Base-by-base conservation (phyloP, 768 basidiomycete genomes). In the Dioszegia aurantiaca region DNA sequence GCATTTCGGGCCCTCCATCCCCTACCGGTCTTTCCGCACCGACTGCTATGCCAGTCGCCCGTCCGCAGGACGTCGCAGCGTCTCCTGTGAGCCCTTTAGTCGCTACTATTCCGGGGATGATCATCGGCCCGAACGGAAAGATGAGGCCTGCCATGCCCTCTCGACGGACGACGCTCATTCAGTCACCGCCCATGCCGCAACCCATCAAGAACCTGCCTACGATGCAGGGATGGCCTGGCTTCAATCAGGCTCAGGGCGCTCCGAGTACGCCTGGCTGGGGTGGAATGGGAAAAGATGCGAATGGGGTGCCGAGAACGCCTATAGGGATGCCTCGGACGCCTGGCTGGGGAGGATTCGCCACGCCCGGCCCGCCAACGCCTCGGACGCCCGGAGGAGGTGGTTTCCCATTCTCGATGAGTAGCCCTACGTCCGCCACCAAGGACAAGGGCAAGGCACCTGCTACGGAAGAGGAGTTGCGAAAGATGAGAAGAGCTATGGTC, bases 161-260 rank as follows among this genome's bases (percentile, higher is more conserved):
- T 4, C 56, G 71, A 0, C 58, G 68, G 39, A 63, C 69, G 14
- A 73, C 68, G 19, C 61, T 74, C 33, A 66, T 76, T 19, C 64
- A 65, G 14, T 69, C 68, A 12, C 72, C 75, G 12, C 75, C 75
- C 0, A 67, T 72, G 64, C 75, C 75, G 16, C 70, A 62, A 26
- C 75, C 73, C 0, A 77, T 77, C 54, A 72, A 74, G 56, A 77
- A 77, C 43, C 58, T 77, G n/a, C 75, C 75, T 2, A 75, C 75
- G 0, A 36, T 77, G n/a, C 49, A 52, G 12, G 65, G 67, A 4
- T 64, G 61, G 63, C 51, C 68, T 1, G 68, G 63, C 4, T 68
- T 61, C 62, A 56, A 63, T 21, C 59, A 55, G 26, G 39, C 45
- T 21, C 2, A 53, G 2, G 55, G 62, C 12, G 65, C 59, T 3